Evolutionary conservation across 805 yeast species (phyloP), one percentile per base, ranked within the genome.

Genomic region (Brettanomyces sp.): DNA sequence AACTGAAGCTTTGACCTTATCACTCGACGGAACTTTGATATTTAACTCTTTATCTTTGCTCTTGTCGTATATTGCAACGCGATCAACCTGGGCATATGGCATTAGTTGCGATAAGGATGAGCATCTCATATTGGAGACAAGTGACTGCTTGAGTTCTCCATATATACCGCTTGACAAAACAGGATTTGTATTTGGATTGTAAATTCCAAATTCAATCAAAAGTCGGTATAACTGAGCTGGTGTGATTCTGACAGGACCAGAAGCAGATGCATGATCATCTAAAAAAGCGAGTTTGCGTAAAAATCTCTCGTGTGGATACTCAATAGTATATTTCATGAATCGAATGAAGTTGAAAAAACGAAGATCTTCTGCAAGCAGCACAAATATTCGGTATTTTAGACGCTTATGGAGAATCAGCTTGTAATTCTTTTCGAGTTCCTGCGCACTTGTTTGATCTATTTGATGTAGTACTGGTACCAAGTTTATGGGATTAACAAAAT

Each of bases 231-330:
- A 52, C 14, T 39, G 40, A 25, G 38, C 44, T 5, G 60, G 49
- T 21, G 39, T 45, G 4, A 42, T 43, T 4, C 44, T 4, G 18
- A 18, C 18, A 18, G 18, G 18, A 18, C 18, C 18, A 18, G 18
- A 18, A 18, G 18, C 18, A 18, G 18, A 18, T 1, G 25, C 21
- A 9, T 30, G 12, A 9, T 28, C 32, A 32, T 32, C 35, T 11
- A 11, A 32, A 2, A 46, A 36, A 12, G n/a, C 5, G 12, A 63
- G 35, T 41, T 54, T 52, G 0, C 38, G 18, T 3, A 51, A 33
- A 6, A 66, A 35, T 6, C 38, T 39, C 2, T 53, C 50, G 54
- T 66, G 65, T 12, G 70, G 69, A 46, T 65, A 56, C 21, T 55
- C 49, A 6, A 65, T 57, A 11, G 59, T 52, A 39, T 56, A 59